Conservation (phyloP, 176 grass and related monocot species). For the Panicum miliaceum region DNA sequence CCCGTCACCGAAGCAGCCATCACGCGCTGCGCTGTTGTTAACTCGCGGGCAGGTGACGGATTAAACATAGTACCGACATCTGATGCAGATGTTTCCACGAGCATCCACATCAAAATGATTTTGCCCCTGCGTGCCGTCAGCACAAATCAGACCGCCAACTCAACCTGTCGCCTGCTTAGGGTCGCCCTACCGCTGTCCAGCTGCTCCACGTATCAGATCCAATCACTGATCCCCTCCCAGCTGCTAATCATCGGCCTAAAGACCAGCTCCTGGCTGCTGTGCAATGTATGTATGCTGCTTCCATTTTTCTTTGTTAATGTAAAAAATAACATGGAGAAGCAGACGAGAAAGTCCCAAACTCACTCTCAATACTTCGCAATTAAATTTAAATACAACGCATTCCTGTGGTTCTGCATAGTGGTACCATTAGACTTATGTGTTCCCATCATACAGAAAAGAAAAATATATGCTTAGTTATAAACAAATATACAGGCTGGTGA, state of each 20-base stretch:
- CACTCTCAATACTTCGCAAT: not conserved
- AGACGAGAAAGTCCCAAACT: not conserved
- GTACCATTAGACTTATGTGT: not conserved
- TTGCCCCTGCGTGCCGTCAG: conserved; percentile 22
- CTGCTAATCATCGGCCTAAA: not conserved
- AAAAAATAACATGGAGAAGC: not conserved
- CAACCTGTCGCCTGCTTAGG: conserved; percentile 33
- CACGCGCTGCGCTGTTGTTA: conserved; percentile 15
- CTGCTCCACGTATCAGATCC: conserved; percentile 39
- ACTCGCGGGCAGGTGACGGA: conserved; percentile 15
- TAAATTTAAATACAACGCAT: not conserved
- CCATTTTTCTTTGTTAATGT: not conserved
- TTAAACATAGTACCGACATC: conserved; percentile 54
- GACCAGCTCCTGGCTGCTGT: not conserved
- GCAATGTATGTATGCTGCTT: not conserved
- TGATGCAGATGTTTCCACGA: conserved; percentile 56
- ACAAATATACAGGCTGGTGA: not conserved
- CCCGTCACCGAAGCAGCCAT: conserved; percentile 24
- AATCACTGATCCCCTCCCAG: not conserved
- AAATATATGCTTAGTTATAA: not conserved
- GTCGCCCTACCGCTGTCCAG: conserved; percentile 2
- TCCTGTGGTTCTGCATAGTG: not conserved
- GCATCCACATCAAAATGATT: conserved; percentile 52
- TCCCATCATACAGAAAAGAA: too few species aligned
- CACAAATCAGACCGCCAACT: conserved; percentile 9